These are phyloP conservation scores for Blastobotrys chiropterorum DNA, from an alignment of 805 yeast species.

Conservation along the genomic window DNA sequence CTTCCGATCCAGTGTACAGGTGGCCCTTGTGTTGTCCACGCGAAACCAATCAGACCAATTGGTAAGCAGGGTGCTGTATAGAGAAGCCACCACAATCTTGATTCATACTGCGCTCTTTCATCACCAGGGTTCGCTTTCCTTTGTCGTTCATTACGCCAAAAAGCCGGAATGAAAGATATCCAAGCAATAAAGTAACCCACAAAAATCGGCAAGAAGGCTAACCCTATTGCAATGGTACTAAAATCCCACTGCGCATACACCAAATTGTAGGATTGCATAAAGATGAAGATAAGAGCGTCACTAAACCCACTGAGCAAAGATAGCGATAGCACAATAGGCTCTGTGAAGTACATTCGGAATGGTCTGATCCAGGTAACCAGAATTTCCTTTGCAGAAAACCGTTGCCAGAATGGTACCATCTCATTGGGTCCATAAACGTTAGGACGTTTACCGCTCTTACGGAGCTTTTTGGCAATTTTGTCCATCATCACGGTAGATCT, in stretches of 20 bases:
- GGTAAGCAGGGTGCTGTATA: conserved; percentile 37
- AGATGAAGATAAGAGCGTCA: conserved; percentile 37
- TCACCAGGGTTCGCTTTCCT: conserved; percentile 28
- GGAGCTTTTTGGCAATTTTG: conserved; percentile 34
- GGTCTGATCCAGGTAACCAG: conserved; percentile 35
- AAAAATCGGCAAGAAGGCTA: conserved; percentile 32
- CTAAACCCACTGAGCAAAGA: conserved; percentile 37
- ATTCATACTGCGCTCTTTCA: conserved; percentile 18
- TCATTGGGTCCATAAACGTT: conserved; percentile 36
- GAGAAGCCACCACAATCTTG: conserved; percentile 27
- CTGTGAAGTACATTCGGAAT: conserved; percentile 34
- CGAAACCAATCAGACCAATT: conserved; percentile 37
- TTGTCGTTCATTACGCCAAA: conserved; percentile 30
- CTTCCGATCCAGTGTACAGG: conserved; percentile 38
- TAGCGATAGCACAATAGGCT: conserved; percentile 37
- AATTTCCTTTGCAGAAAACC: conserved; percentile 25
- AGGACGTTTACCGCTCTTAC: conserved; percentile 31
- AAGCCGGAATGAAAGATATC: conserved; percentile 32
- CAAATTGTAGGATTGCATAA: conserved; percentile 34
- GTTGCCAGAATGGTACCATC: conserved; percentile 16
- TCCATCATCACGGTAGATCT: conserved; percentile 33
- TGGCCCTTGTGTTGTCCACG: conserved; percentile 40
- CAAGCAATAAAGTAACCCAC: conserved; percentile 36
- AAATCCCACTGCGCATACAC: conserved; percentile 36
- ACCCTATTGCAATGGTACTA: conserved; percentile 28